These are phyloP conservation scores for Microstroma glucosiphilum DNA, from an alignment of 1,284 basidiomycete genomes.

Conservation along the genomic window DNA sequence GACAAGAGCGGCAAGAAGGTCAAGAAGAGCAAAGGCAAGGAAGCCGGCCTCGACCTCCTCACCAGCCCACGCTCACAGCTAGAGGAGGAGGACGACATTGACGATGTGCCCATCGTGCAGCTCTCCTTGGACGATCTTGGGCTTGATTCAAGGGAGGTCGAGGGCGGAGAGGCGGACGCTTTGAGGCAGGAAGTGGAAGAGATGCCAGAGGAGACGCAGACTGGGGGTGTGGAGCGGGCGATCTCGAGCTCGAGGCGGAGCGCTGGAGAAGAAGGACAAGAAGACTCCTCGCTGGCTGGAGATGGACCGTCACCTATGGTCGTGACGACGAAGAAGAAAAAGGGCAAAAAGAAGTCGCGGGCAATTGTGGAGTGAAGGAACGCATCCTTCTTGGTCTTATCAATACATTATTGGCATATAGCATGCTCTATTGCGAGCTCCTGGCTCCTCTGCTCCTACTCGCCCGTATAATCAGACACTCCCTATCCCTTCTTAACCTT, in stretches of 20 bases:
- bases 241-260: not conserved
- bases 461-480: conserved; percentile 55
- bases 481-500: conserved; percentile 73
- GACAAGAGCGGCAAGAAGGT: conserved; percentile 9
- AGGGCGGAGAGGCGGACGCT: not conserved
- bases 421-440: too few species aligned
- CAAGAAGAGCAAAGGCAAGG: conserved; percentile 2
- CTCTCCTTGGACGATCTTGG: conserved; percentile 23
- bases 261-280: not conserved
- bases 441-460: not conserved
- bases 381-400: too few species aligned
- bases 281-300: not conserved
- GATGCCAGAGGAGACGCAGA: conserved; percentile 5
- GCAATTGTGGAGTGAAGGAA: not conserved
- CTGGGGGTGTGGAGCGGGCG: not conserved
- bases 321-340: conserved; percentile 11
- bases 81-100: conserved; percentile 24
- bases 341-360: conserved; percentile 11
- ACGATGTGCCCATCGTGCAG: conserved; percentile 40
- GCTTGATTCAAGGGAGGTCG: not conserved
- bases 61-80: too few species aligned
- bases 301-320: not conserved
- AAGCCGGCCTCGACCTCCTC: too few species aligned
- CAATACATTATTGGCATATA: too few species aligned
- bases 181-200: conserved; percentile 11